Conservation (phyloP, 345 rosid species). For the Acer campestre region DNA sequence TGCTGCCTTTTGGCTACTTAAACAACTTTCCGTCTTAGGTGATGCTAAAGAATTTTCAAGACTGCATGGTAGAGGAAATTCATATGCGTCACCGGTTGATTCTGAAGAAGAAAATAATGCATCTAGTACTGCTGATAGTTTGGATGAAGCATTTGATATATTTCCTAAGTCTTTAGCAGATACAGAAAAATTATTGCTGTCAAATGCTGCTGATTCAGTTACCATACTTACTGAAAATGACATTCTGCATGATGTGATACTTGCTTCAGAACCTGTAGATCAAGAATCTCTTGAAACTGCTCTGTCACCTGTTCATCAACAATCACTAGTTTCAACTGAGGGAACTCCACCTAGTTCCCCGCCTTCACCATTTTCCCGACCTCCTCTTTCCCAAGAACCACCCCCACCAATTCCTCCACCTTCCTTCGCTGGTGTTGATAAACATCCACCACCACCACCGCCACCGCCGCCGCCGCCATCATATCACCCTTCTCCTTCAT, state of each 20-base stretch:
- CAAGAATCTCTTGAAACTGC: conserved; percentile 35
- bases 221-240: conserved; percentile 44
- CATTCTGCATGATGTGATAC: conserved; percentile 38
- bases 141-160: conserved; percentile 82
- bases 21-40: conserved; percentile 80
- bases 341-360: conserved; percentile 33
- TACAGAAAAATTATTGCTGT: conserved; percentile 15
- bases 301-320: conserved; percentile 35
- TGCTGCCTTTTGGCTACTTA: conserved; percentile 94
- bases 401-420: conserved; percentile 32
- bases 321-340: conserved; percentile 28
- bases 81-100: conserved; percentile 66
- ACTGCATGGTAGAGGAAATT: conserved; percentile 66
- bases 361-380: conserved; percentile 27
- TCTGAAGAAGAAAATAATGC: conserved; percentile 94
- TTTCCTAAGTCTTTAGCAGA: conserved; percentile 43
- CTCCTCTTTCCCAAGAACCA: conserved; percentile 32
- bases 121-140: conserved; percentile 93
- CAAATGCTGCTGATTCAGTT: conserved; percentile 28
- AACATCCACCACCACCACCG: conserved; percentile 9
- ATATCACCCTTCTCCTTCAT: conserved; percentile 29
- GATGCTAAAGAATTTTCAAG: conserved; percentile 85
- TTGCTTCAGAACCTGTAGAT: conserved; percentile 38
- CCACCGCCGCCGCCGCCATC: conserved; percentile 29
- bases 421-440: background rate